These are phyloP conservation scores for Tetrahymena thermophila DNA, from an alignment of 73 alveolate genomes.

Conservation along the genomic window DNA sequence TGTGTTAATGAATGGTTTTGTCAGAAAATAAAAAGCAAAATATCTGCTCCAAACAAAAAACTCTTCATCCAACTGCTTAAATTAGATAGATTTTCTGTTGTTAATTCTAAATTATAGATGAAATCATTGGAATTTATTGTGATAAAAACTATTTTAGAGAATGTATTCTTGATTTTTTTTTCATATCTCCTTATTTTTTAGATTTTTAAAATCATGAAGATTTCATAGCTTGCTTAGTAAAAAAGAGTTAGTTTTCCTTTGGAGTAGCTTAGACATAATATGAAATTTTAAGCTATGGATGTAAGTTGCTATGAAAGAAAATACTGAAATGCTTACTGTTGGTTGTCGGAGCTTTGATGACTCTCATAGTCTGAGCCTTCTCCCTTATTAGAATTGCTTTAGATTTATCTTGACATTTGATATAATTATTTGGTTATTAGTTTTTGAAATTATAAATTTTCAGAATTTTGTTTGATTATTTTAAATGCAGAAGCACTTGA, in stretches of 20 bases:
- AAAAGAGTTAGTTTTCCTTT: neutral
- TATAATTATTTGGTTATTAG: neutral
- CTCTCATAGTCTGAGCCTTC: neutral
- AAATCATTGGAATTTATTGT: neutral
- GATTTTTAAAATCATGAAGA: neutral
- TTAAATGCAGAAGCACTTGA: neutral
- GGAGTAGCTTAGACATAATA: neutral
- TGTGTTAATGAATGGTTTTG: neutral
- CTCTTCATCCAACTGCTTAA: neutral
- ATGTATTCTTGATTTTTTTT: too few species aligned
- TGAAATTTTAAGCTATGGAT: neutral
- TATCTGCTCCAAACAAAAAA: neutral
- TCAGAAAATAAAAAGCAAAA: neutral
- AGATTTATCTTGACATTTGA: neutral
- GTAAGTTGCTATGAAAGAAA: neutral
- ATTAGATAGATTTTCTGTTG: too few species aligned
- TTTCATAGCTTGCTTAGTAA: neutral
- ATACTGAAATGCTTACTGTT: neutral
- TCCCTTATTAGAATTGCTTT: neutral
- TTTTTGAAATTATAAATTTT: neutral
- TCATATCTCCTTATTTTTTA: neutral
- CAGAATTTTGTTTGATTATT: neutral
- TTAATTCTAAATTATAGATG: neutral
- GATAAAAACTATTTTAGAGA: neutral
- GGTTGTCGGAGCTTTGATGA: neutral